Conservation (phyloP, 257 asterid genomes). For the Solanum neorickii region DNA sequence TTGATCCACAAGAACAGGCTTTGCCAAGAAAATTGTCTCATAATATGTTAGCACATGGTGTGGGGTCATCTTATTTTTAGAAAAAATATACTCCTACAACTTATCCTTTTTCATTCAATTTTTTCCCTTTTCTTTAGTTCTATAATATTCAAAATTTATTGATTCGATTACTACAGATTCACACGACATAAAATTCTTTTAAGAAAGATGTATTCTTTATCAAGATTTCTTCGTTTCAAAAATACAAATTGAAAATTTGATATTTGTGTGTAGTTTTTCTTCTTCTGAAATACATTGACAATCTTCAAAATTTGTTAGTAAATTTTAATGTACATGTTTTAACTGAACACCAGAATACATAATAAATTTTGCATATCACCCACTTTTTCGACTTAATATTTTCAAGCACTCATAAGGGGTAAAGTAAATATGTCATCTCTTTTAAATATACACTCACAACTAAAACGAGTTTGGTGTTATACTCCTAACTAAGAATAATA, state of each 20-base stretch:
- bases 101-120: background rate
- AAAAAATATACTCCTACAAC: background rate
- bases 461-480: background rate
- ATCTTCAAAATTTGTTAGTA: background rate
- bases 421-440: background rate
- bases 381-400: background rate
- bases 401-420: fast-evolving
- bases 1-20: background rate
- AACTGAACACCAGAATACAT: background rate
- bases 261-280: background rate
- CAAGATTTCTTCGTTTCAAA: background rate
- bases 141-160: background rate
- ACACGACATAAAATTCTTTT: background rate
- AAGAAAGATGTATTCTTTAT: background rate
- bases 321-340: background rate
- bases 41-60: background rate
- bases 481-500: background rate
- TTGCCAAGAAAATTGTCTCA: background rate
- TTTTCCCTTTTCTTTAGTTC: background rate
- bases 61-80: background rate
- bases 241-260: background rate
- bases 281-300: background rate
- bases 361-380: background rate
- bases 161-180: background rate
- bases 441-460: background rate